Evolutionary conservation across 768 basidiomycete genomes (phyloP), one percentile per base, ranked within the genome.

Genomic region (Termitomyces sp.): DNA sequence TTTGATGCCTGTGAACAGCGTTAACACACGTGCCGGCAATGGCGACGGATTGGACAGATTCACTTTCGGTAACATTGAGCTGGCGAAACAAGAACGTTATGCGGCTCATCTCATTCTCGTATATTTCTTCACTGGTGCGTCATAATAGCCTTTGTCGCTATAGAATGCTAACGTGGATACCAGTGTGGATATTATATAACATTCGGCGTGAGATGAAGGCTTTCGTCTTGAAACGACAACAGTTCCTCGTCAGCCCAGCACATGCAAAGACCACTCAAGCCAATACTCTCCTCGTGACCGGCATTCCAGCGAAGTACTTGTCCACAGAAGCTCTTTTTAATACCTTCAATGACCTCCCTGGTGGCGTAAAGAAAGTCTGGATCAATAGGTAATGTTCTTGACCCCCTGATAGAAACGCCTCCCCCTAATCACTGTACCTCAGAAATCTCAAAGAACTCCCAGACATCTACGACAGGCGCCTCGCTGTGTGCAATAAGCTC

Each of bases 351-450:
- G 81, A 83, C 56, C 80, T 98, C 3, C 96, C 97, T 0, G 95
- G 95, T 10, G 95, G 95, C 16, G 89, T 95, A 8, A 87, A 86
- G 68, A 84, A 85, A 62, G 85, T 99, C 37, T 99, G 96, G 95
- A 80, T 98, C 39, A 96, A 95, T 70, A 81, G 91, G 86, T 87
- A 57, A 42, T 81, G 55, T 2, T 22, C 18, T n/a, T 50, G n/a
- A 47, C 13, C 32, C 22, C 45, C 14, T 39, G 20, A 36, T 22
- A 20, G 8, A 14, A 6, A 4, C 2, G 4, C 6, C 3, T 12
- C 37, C n/a, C 56, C 37, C 32, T 51, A 50, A 50, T 54, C 37
- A 53, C 33, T 20, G 32, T 26, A n/a, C 40, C 45, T 24, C 43
- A 89, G 91, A 49, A 83, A 98, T 67, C 77, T 98, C 30, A 92